Evolutionary conservation across 148 eudicot species (phyloP), one percentile per base, ranked within the genome.

Genomic region (Tetragonia tetragonoides): DNA sequence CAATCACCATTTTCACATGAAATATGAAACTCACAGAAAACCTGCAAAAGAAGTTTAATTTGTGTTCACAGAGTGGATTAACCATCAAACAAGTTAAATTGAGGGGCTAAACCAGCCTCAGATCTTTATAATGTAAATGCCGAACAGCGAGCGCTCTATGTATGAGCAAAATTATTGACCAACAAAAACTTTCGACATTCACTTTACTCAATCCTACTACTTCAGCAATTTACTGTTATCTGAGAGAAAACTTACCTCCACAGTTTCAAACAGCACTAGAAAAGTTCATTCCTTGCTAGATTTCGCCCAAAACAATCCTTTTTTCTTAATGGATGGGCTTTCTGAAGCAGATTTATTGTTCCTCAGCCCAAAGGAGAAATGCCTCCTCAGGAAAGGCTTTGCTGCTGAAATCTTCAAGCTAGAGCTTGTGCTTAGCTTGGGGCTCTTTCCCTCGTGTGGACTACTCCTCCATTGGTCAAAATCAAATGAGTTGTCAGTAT

Each of bases 221-320:
- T 49, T 47, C 73, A 70, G 38, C 41, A 49, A 51, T 40, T 73
- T 56, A 73, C 47, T 38, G 51, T 7, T 38, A 59, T 17, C 6
- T 17, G n/a, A 73, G 24, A 73, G 75, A 77, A 77, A 61, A 69
- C 81, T 68, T 69, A 78, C 83, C 83, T 81, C 51, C 37, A 71
- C 42, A 77, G 24, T 41, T 64, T 38, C 15, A 42, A 64, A 79
- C 54, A 20, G 61, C 61, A 66, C 53, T 41, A 74, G 42, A 42
- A 61, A 76, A 83, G 74, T 73, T 91, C 89, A 90, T 73, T 81
- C 85, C 86, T 83, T 91, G 88, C 87, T 88, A 61, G 97, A 91
- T 83, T 87, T 95, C 49, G 97, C 75, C 97, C 97, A 95, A 88
- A 95, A 95, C 83, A 95, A 84, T 7, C 89, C 89, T 79, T 82